These are phyloP conservation scores for Casuarina cunninghamiana DNA, from an alignment of 306 rosid species.

Conservation along the genomic window DNA sequence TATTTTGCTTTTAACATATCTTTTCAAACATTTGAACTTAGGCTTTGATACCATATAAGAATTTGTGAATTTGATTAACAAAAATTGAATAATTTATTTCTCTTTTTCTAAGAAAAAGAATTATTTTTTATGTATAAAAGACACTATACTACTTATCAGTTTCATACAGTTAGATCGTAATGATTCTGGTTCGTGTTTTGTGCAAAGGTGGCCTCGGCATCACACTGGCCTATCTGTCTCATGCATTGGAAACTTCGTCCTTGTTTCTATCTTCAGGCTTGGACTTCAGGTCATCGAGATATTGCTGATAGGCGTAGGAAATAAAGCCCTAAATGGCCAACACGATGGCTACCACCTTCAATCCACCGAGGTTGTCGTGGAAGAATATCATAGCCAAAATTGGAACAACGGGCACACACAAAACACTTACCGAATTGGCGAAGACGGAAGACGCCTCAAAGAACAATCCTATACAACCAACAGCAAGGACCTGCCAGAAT, in stretches of 20 bases:
- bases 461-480: slow-evolving; percentile 49
- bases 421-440: slow-evolving; percentile 43
- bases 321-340: slow-evolving; percentile 55
- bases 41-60: too few relatives aligned
- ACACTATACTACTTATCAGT: too few relatives aligned
- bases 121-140: too few relatives aligned
- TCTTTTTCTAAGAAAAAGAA: too few relatives aligned
- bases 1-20: too few relatives aligned
- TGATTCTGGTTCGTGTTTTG: too few relatives aligned
- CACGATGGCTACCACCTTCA: slow-evolving; percentile 44
- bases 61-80: too few relatives aligned
- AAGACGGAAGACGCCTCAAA: slow-evolving; percentile 57
- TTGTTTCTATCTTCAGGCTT: slow-evolving; percentile 2
- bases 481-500: slow-evolving; percentile 27
- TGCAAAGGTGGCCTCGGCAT: too few relatives aligned
- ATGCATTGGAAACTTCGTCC: not conserved
- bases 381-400: slow-evolving; percentile 47
- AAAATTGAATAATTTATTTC: too few relatives aligned
- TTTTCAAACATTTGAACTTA: too few relatives aligned
- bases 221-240: too few relatives aligned
- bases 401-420: slow-evolving; percentile 53
- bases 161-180: too few relatives aligned
- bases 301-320: slow-evolving; percentile 52
- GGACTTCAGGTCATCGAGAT: slow-evolving; percentile 31
- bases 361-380: slow-evolving; percentile 48